Base-by-base conservation (phyloP, 768 basidiomycete genomes). In the Arthromyces matolae region DNA sequence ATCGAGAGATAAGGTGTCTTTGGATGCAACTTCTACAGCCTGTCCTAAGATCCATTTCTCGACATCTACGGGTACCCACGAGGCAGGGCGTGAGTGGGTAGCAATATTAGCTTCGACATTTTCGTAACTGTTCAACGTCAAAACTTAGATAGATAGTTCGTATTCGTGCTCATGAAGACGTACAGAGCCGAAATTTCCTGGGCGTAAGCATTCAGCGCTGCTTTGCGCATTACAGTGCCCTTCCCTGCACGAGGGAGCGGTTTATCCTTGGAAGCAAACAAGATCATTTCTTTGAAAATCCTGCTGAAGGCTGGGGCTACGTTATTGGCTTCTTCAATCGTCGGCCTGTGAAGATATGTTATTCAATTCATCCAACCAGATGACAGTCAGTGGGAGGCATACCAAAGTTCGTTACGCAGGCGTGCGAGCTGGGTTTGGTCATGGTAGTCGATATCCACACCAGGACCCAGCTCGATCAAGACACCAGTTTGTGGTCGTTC, bases 281-380 rank as follows among this genome's bases (percentile, higher is more conserved):
- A 31, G 29, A 81, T 74, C 74, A 79, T 75, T 51, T 80, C 73
- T 47, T 73, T 75, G 59, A 73, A 75, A 5, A 77, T 66, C 12
- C 69, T 63, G 45, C 71, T 73, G 37, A 68, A 74, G 0, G 63
- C 46, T 0, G 76, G 73, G 0, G 70, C 67, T 3, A 56, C 55
- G 13, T 49, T 60, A 52, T 77, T 77, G 2, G 73, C 75, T 22
- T 72, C 65, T 32, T 73, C 73, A 1, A 76, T 65, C 8, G 60
- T 51, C 2, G 60, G 63, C 68, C 69, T 75, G 45, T n/a, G 14
- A 32, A 45, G 13, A 14, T 18, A 31, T 4, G 8, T 12, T 5
- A 4, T 12, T 1, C 28, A 8, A 41, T 9, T 7, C n/a, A 42
- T 25, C 20, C 13, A 3, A 34, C 8, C 10, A 24, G 23, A 27